Conservation (phyloP, 148 eudicot genomes). For the Fallopia convolvulus region DNA sequence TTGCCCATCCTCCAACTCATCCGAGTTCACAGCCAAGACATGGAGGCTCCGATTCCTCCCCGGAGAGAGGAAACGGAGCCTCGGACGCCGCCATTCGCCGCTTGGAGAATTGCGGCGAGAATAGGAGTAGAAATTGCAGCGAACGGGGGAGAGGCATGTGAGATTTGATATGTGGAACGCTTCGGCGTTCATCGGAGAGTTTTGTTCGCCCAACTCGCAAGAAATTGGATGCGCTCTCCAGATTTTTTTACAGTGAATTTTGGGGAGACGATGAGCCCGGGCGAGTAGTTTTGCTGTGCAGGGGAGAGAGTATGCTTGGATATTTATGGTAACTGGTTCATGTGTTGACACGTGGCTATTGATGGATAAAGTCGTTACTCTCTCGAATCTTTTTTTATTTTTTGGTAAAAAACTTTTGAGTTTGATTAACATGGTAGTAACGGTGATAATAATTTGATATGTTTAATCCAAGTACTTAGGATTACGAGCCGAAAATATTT, state of each 20-base stretch:
- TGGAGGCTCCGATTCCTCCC: slow-evolving; percentile 13
- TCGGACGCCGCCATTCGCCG: background rate
- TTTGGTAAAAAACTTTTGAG: too few species aligned
- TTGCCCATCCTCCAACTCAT: slow-evolving; percentile 19
- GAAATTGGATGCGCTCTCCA: background rate
- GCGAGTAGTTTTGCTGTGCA: slow-evolving; percentile 7
- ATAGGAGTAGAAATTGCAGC: slow-evolving; percentile 13
- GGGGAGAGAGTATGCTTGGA: slow-evolving; percentile 17
- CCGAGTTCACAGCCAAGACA: slow-evolving; percentile 1
- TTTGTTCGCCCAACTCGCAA: background rate
- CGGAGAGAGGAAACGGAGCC: slow-evolving; percentile 3
- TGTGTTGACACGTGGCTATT: slow-evolving; percentile 32
- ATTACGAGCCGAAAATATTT: too few species aligned
- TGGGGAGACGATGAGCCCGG: background rate
- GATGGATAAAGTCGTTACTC: slow-evolving; percentile 4
- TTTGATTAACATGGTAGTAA: too few species aligned
- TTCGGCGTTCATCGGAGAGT: slow-evolving; percentile 43
- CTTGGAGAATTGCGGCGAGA: background rate
- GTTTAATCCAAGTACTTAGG: too few species aligned
- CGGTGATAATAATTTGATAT: too few species aligned
- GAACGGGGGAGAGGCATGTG: slow-evolving; percentile 19
- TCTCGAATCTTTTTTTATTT: too few species aligned
- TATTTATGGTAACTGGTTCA: slow-evolving; percentile 26
- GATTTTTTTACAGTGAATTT: background rate
- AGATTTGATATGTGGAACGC: slow-evolving; percentile 35